phyloP scores from a whole-genome alignment of 108 stramenopile genomes.

The Nannochloropsis gaditana region DNA sequence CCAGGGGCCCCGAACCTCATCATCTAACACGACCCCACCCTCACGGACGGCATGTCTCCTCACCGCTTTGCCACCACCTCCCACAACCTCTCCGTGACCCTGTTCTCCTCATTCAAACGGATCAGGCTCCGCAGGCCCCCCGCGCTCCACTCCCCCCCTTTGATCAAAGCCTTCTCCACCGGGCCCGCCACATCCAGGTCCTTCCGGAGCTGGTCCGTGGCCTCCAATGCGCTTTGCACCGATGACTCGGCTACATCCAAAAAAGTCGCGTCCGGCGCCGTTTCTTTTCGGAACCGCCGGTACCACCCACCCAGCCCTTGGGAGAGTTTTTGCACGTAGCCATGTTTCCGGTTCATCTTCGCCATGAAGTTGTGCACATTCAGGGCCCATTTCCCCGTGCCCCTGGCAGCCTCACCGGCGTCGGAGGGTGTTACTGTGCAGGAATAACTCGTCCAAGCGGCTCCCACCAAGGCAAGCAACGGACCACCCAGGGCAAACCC shows the following conservation, averaged over 20 bases:
- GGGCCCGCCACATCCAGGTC: background rate
- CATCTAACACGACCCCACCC: constrained; percentile 27
- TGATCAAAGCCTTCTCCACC: background rate
- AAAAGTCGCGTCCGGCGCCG: background rate
- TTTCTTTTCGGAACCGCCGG: background rate
- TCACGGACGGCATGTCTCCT: constrained; percentile 26
- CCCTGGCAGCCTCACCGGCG: background rate
- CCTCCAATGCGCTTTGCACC: background rate
- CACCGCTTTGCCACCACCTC: background rate
- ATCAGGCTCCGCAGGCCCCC: background rate
- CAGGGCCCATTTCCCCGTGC: background rate
- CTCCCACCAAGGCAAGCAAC: background rate
- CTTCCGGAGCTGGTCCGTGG: background rate
- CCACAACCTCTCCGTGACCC: background rate
- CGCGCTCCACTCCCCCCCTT: background rate
- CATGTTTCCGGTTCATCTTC: background rate
- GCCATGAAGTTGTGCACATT: constrained; percentile 8
- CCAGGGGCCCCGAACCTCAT: background rate
- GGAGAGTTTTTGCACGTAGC: background rate
- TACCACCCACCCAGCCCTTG: background rate
- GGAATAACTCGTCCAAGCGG: background rate
- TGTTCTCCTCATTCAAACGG: background rate
- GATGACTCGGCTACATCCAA: constrained; percentile 4
- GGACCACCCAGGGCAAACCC: constrained; percentile 5
- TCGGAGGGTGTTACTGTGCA: background rate